Evolutionary conservation across 208 protist species (phyloP).

Genomic region (Leptomonas seymouri): DNA sequence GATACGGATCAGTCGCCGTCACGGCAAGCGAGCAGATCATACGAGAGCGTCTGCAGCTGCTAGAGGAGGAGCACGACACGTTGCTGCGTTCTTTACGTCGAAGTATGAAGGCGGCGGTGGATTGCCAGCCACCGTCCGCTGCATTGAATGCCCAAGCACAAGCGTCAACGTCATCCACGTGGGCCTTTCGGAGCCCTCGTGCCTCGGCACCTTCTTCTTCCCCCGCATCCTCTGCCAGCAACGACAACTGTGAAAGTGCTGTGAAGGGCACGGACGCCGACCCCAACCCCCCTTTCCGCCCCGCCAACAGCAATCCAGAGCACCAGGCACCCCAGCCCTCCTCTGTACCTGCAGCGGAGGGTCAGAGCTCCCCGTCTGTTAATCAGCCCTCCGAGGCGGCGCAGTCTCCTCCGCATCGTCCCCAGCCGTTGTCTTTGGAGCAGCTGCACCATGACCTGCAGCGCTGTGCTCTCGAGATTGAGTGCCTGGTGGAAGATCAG

Average conservation of each 20-base stretch:
- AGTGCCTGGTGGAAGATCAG: constrained; percentile 42
- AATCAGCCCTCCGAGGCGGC: not conserved
- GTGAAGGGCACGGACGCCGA: no score
- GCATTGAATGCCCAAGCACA: no score
- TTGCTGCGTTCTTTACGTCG: not conserved
- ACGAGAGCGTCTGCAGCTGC: constrained; percentile 1
- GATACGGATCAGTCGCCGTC: not conserved
- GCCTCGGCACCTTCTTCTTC: not conserved
- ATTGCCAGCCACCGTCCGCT: not conserved
- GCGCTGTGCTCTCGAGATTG: constrained; percentile 35
- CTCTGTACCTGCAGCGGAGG: not conserved
- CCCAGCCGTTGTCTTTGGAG: not conserved
- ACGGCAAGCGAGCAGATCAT: constrained; percentile 17
- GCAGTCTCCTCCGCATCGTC: not conserved
- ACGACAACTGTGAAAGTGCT: not conserved
- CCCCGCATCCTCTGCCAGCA: not conserved
- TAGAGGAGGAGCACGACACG: constrained; percentile 10
- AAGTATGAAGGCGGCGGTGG: not conserved
- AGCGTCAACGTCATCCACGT: no score
- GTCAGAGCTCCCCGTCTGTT: not conserved
- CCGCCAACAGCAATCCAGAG: not conserved
- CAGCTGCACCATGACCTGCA: constrained; percentile 39
- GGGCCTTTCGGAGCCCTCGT: not conserved
- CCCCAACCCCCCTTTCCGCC: not conserved
- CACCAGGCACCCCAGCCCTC: not conserved